phyloP scores from a whole-genome alignment of 176 grass and related monocot genomes.

The Ampelocalamus luodianensis region DNA sequence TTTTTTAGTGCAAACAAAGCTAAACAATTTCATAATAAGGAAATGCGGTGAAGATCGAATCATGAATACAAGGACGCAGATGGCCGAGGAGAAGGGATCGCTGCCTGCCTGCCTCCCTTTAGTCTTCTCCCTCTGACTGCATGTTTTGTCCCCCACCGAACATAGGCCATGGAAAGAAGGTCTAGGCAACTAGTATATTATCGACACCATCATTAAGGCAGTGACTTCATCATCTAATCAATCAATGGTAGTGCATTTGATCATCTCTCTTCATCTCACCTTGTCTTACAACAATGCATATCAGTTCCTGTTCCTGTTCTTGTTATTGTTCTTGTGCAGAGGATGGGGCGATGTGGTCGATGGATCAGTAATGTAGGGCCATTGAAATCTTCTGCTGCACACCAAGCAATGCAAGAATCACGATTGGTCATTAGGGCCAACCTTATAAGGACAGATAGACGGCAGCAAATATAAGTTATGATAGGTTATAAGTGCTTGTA shows the following conservation, averaged over 20 bases:
- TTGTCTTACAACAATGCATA: neutral
- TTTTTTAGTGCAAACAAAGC: neutral
- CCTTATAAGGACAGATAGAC: neutral
- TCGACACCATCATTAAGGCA: neutral
- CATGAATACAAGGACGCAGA: neutral
- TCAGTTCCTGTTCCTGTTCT: neutral
- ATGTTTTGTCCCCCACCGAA: conserved; percentile 6
- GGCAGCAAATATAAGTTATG: neutral
- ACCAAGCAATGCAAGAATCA: neutral
- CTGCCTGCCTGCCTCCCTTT: neutral
- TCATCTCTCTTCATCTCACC: neutral
- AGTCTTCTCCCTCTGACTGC: neutral
- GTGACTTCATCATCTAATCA: neutral
- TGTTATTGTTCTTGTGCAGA: neutral
- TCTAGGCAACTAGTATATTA: neutral
- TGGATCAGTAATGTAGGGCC: neutral
- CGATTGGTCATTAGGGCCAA: neutral
- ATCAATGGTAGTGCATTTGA: neutral
- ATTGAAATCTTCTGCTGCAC: neutral
- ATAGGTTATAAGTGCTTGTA: neutral
- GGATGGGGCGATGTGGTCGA: neutral
- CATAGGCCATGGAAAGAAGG: neutral
- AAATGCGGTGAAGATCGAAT: neutral
- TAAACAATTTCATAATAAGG: neutral
- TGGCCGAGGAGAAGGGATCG: neutral